A percentile compares a stretch with the other conserved stretches of the same genome.
Conservation (phyloP, 2,329 filamentous ascomycete species). For the Epichloe bromicola region DNA sequence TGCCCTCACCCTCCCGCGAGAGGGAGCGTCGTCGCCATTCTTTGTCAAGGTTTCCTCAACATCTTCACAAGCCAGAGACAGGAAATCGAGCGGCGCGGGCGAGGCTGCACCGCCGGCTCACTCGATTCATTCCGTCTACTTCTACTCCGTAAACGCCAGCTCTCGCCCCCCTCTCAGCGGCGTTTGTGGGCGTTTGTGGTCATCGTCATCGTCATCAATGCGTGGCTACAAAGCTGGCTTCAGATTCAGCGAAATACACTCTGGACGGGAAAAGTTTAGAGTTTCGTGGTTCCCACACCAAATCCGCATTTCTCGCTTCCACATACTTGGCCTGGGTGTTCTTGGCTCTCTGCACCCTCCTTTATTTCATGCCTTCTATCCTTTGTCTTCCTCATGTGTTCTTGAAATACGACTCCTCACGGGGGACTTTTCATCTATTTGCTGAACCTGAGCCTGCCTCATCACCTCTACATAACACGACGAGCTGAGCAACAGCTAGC, state of each 20-base stretch:
- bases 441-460: not conserved
- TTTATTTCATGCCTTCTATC: not conserved
- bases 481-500: not conserved
- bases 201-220: not conserved
- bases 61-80: not conserved
- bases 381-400: not conserved
- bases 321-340: not conserved
- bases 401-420: not conserved
- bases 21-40: not conserved
- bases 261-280: not conserved
- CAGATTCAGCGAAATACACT: not conserved
- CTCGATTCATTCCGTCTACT: too few species aligned
- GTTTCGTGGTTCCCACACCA: not conserved
- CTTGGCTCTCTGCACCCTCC: not conserved
- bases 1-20: not conserved
- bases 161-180: not conserved
- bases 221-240: not conserved
- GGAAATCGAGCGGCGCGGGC: not conserved
- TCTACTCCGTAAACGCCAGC: too few species aligned
- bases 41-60: not conserved
- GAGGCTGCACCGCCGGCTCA: too few species aligned
- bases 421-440: not conserved
- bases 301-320: not conserved
- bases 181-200: not conserved
- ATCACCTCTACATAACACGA: not conserved